Percentiles rank a stretch among this genome's conserved stretches.
These are phyloP conservation scores for Alternaria sp. DNA, from an alignment of 2,329 filamentous ascomycete genomes.

Conservation along the genomic window DNA sequence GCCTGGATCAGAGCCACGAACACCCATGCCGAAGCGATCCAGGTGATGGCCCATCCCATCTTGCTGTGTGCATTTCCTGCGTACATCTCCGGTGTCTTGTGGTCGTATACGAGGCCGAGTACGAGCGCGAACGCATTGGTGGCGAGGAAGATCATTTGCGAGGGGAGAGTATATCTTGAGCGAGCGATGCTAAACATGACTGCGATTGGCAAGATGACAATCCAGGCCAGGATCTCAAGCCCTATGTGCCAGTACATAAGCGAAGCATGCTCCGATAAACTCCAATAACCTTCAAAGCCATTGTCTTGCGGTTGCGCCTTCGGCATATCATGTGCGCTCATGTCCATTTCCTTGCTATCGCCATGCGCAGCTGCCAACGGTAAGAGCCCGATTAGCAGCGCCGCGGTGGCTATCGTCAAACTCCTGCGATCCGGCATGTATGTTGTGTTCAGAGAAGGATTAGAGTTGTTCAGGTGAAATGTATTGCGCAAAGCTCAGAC, in stretches of 20 bases:
- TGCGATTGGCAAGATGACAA: constrained; percentile 73
- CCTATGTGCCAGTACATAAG: constrained; percentile 73
- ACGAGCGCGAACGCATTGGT: constrained; percentile 52
- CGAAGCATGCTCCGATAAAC: constrained; percentile 59
- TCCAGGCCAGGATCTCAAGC: constrained; percentile 75
- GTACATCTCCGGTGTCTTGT: constrained; percentile 83
- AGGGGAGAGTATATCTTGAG: constrained; percentile 73
- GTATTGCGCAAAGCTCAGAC: background rate
- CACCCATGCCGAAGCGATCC: constrained; percentile 73
- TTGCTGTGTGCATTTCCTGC: constrained; percentile 87
- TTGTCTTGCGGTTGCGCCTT: constrained; percentile 21
- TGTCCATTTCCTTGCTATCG: constrained; percentile 40
- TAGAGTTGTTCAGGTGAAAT: background rate
- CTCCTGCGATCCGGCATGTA: constrained; percentile 37
- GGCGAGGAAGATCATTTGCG: constrained; percentile 65
- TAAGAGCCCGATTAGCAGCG: constrained; percentile 50
- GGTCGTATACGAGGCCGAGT: constrained; percentile 67
- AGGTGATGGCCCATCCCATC: constrained; percentile 83
- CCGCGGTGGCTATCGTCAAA: constrained; percentile 39
- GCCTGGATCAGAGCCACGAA: constrained; percentile 70
- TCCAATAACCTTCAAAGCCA: constrained; percentile 63
- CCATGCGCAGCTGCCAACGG: constrained; percentile 53
- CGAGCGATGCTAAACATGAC: constrained; percentile 85
- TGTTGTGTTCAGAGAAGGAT: constrained; percentile 9
- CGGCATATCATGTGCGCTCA: constrained; percentile 31